Percentiles rank a stretch among this genome's conserved stretches.
Evolutionary conservation across 179 eudicot genomes (phyloP).

Genomic region (Beta lomatogona): DNA sequence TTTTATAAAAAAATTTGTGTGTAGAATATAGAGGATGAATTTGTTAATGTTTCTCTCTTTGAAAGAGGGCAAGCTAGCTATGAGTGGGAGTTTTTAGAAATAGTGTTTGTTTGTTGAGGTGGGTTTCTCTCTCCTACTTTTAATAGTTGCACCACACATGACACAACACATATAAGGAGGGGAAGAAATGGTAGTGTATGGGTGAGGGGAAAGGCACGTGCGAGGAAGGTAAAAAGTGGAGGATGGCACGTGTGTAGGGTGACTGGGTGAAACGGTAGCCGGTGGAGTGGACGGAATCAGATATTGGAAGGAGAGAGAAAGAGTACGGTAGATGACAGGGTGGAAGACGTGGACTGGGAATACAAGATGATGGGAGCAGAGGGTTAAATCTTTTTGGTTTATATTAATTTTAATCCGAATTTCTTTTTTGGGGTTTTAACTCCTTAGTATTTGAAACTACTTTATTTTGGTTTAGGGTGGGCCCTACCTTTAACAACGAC

Average conservation of each 20-base stretch:
- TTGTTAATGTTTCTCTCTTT: too few relatives aligned
- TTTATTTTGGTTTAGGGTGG: conserved; percentile 4
- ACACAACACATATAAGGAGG: conserved; percentile 10
- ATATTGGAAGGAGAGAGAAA: conserved; percentile 37
- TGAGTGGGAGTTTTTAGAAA: background rate
- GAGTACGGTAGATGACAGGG: conserved; percentile 38
- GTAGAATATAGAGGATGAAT: too few relatives aligned
- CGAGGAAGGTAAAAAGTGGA: conserved; percentile 24
- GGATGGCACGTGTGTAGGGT: conserved; percentile 42
- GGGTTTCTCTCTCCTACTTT: conserved; percentile 54
- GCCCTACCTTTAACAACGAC: conserved; percentile 24
- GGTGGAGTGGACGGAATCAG: conserved; percentile 45
- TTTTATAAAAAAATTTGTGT: too few relatives aligned
- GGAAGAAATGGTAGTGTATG: conserved; percentile 30
- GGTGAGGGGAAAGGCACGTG: conserved; percentile 51
- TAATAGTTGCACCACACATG: conserved; percentile 73
- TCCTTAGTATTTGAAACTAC: background rate
- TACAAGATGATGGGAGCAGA: conserved; percentile 16
- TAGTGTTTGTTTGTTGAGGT: conserved; percentile 18
- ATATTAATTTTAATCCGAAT: background rate
- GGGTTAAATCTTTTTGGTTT: background rate
- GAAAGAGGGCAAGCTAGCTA: background rate
- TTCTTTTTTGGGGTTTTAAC: background rate
- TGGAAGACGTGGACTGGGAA: conserved; percentile 39
- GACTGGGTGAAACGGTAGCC: conserved; percentile 34